Conservation (phyloP, 2,329 filamentous ascomycete species). For the Colletotrichum sublineola region DNA sequence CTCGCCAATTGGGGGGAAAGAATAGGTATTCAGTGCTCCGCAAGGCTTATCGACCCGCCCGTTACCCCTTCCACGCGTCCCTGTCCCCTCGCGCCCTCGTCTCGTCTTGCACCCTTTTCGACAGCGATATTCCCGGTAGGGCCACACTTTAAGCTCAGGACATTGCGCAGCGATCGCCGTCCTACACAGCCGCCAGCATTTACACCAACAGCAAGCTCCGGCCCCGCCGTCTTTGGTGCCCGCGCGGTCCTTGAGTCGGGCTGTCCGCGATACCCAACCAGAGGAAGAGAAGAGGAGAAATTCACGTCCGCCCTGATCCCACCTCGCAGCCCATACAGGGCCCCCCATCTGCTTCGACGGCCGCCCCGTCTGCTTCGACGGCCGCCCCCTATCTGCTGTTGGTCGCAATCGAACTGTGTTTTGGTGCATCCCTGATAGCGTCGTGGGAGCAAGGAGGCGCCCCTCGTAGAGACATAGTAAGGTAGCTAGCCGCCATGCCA, state of each 20-base stretch:
- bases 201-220: not conserved
- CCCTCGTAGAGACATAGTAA: constrained; percentile 9
- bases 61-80: constrained; percentile 5
- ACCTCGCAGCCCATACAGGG: not conserved
- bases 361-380: not conserved
- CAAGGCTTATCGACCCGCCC: not conserved
- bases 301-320: too few species aligned
- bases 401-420: constrained; percentile 1
- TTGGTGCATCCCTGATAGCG: not conserved
- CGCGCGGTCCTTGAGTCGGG: not conserved
- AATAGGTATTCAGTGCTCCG: not conserved
- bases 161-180: constrained; percentile 24
- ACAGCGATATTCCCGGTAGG: constrained; percentile 33
- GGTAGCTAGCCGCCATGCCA: constrained; percentile 26
- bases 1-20: not conserved
- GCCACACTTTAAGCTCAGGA: constrained; percentile 35
- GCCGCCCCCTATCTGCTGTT: not conserved
- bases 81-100: not conserved
- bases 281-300: not conserved
- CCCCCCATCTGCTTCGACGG: not conserved
- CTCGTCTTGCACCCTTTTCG: not conserved
- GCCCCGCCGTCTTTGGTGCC: constrained; percentile 15
- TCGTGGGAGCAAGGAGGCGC: not conserved
- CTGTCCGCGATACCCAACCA: not conserved
- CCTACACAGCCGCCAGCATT: constrained; percentile 7